These are phyloP conservation scores for Aplosporella prunicola DNA, from an alignment of 2,329 filamentous ascomycete species.

Conservation along the genomic window DNA sequence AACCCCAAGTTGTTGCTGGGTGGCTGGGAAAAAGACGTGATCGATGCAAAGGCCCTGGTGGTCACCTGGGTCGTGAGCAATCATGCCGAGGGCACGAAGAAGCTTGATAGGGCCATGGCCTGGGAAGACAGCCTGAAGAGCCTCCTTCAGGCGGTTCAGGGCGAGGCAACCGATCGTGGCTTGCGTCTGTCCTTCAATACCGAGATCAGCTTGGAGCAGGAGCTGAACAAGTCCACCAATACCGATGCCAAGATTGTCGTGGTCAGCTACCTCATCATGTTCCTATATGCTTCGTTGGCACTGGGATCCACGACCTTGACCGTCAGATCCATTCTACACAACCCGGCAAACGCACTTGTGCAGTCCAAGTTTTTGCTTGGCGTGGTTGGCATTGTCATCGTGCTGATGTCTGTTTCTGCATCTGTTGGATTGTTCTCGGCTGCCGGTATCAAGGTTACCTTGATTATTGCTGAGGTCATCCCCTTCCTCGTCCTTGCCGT, in stretches of 20 bases:
- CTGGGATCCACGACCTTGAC: conserved; percentile 80
- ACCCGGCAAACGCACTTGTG: conserved; percentile 75
- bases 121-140: conserved; percentile 76
- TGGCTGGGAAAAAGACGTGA: conserved; percentile 58
- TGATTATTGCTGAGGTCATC: conserved; percentile 98
- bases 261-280: conserved; percentile 98
- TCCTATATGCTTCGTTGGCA: conserved; percentile 88
- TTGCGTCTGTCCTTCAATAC: conserved; percentile 89
- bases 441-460: conserved; percentile 80
- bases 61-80: conserved; percentile 95
- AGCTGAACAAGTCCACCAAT: conserved; percentile 96
- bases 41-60: conserved; percentile 70
- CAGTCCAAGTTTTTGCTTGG: conserved; percentile 96
- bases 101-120: conserved; percentile 67
- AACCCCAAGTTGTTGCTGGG: conserved; percentile 80
- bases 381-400: conserved; percentile 88
- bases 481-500: conserved; percentile 94
- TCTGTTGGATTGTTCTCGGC: conserved; percentile 94
- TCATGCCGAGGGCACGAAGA: conserved; percentile 60
- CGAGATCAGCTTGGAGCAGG: conserved; percentile 88
- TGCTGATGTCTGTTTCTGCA: conserved; percentile 92
- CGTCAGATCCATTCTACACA: conserved; percentile 64
- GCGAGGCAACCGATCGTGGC: conserved; percentile 67
- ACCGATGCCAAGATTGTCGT: conserved; percentile 95
- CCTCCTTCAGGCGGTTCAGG: conserved; percentile 65